These are phyloP conservation scores for Beauveria australis DNA, from an alignment of 2,329 filamentous ascomycete species.

Conservation along the genomic window DNA sequence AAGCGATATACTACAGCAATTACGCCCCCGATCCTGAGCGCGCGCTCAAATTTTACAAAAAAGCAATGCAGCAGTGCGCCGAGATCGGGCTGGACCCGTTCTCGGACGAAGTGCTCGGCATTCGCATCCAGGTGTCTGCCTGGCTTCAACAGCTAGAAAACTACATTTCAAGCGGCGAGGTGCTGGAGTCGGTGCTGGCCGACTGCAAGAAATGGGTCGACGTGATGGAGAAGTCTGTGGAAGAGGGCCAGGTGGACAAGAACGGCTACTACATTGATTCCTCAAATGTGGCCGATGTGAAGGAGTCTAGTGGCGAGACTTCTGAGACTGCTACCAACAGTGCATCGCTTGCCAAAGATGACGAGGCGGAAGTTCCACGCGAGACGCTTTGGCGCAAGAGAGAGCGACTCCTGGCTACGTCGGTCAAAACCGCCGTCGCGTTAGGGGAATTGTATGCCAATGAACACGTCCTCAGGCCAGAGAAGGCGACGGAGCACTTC, in stretches of 20 bases:
- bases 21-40: conserved; percentile 64
- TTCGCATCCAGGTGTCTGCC: conserved; percentile 72
- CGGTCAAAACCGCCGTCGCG: conserved; percentile 71
- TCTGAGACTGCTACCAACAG: too few species aligned
- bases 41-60: conserved; percentile 75
- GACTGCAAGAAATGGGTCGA: conserved; percentile 60
- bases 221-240: conserved; percentile 41
- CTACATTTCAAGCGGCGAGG: conserved; percentile 61
- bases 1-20: conserved; percentile 81
- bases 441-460: conserved; percentile 75
- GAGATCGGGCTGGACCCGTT: conserved; percentile 77
- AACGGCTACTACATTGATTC: conserved; percentile 26
- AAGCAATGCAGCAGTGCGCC: conserved; percentile 65
- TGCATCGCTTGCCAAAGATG: neutral
- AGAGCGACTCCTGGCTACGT: conserved; percentile 62
- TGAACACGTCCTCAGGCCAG: conserved; percentile 64
- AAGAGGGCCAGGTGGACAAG: conserved; percentile 37
- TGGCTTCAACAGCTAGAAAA: conserved; percentile 73
- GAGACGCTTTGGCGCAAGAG: conserved; percentile 51
- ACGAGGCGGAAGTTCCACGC: conserved; percentile 15
- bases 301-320: neutral
- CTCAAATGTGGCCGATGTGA: neutral
- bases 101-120: conserved; percentile 82
- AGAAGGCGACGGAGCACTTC: conserved; percentile 64
- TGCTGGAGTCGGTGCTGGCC: conserved; percentile 65